Conservation (phyloP, 768 basidiomycete genomes). For the Asterophora parasitica region DNA sequence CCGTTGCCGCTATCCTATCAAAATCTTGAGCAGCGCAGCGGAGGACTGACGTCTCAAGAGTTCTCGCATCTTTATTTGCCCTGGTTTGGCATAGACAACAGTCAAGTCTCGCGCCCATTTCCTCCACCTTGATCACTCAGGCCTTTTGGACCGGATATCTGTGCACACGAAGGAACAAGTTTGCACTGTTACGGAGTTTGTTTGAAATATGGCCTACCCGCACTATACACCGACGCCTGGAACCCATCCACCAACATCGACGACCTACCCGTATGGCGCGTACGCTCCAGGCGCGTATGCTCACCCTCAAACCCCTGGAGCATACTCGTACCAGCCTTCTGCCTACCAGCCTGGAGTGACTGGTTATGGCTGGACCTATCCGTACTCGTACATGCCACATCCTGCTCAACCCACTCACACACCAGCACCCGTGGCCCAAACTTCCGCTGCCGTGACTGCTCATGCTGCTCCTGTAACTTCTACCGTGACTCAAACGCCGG, state of each 20-base stretch:
- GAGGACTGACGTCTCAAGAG: no score
- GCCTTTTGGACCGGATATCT: no score
- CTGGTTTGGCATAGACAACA: no score
- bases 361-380: slow-evolving; percentile 71
- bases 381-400: slow-evolving; percentile 48
- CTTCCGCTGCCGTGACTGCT: slow-evolving; percentile 24
- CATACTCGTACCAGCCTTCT: slow-evolving; percentile 45
- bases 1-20: no score
- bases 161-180: no score
- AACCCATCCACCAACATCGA: slow-evolving; percentile 33
- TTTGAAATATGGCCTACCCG: slow-evolving; percentile 22
- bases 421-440: slow-evolving; percentile 23
- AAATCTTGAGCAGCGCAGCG: no score
- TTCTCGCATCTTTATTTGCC: no score
- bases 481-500: slow-evolving; percentile 19
- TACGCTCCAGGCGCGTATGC: slow-evolving; percentile 45
- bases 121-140: no score
- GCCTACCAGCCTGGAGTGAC: slow-evolving; percentile 62
- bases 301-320: slow-evolving; percentile 39
- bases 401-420: slow-evolving; percentile 12
- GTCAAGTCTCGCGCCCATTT: no score
- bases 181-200: no score
- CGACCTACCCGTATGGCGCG: slow-evolving; percentile 63
- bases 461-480: slow-evolving; percentile 26
- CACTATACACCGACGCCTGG: slow-evolving; percentile 21